Percentiles rank a stretch among this genome's conserved stretches.
Conservation (phyloP, 2,329 filamentous ascomycete species). For the Alternaria sp. region DNA sequence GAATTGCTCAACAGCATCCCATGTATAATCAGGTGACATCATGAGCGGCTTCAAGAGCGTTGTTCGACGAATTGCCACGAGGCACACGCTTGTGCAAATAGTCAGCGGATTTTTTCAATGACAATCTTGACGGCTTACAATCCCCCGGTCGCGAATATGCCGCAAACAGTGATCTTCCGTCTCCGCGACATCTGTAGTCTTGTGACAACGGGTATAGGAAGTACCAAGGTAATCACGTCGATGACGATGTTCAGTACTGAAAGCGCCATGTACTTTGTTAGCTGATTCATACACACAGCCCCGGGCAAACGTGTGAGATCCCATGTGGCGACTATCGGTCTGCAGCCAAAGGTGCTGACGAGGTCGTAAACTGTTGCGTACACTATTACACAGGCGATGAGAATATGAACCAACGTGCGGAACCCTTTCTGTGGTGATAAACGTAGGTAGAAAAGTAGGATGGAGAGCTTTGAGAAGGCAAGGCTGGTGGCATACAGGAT, state of each 20-base stretch:
- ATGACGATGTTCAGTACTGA: constrained; percentile 4
- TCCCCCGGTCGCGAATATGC: constrained; percentile 1
- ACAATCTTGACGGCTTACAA: not conserved
- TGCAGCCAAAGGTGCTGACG: constrained; percentile 4
- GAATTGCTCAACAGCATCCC: not conserved
- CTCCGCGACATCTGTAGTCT: not conserved
- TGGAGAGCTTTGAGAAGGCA: constrained; percentile 3
- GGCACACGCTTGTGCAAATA: not conserved
- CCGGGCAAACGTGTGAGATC: not conserved
- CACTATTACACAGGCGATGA: not conserved
- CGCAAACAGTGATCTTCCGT: constrained; percentile 3
- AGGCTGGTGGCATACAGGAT: constrained; percentile 1
- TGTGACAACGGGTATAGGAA: constrained; percentile 1
- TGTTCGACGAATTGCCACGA: not conserved
- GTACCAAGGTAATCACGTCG: not conserved
- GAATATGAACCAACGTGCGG: not conserved
- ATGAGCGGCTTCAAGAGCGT: constrained; percentile 1
- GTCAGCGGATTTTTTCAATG: not conserved
- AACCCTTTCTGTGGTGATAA: constrained; percentile 1
- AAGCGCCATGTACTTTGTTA: constrained; percentile 4
- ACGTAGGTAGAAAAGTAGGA: not conserved
- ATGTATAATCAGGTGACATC: not conserved
- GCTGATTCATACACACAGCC: not conserved
- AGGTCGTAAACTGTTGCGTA: not conserved
- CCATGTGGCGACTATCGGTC: not conserved